These are phyloP conservation scores for Anthracocystis walkeri DNA, from an alignment of 1,284 basidiomycete genomes.

Conservation along the genomic window DNA sequence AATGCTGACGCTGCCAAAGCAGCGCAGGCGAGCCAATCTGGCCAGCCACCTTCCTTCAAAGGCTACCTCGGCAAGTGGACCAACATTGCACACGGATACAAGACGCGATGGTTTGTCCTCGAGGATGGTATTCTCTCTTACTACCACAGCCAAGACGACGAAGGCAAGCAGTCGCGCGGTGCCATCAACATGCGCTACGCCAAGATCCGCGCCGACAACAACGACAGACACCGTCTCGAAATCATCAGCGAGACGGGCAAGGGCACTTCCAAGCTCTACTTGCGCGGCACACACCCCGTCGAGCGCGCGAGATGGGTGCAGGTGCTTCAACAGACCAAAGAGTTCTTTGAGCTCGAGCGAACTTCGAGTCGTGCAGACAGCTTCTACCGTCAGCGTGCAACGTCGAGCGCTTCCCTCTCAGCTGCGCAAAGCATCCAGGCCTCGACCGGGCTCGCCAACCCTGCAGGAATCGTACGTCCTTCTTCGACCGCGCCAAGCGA, in stretches of 20 bases:
- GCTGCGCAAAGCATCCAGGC: slow-evolving; percentile 2
- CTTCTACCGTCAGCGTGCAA: slow-evolving; percentile 38
- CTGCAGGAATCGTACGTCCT: slow-evolving; percentile 40
- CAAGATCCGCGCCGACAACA: slow-evolving; percentile 68
- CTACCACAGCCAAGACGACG: slow-evolving; percentile 91
- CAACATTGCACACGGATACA: slow-evolving; percentile 90
- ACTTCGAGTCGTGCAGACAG: slow-evolving; percentile 47
- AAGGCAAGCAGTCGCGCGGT: slow-evolving; percentile 85
- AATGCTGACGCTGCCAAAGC: slow-evolving; percentile 71
- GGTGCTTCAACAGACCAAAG: slow-evolving; percentile 63
- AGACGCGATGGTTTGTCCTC: slow-evolving; percentile 93
- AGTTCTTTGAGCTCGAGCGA: slow-evolving; percentile 57
- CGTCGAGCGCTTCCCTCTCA: slow-evolving; percentile 39
- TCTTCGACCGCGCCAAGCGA: slow-evolving; percentile 42
- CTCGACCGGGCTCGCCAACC: slow-evolving; percentile 24
- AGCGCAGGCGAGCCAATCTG: slow-evolving; percentile 68
- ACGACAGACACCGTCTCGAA: slow-evolving; percentile 83
- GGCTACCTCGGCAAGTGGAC: slow-evolving; percentile 80
- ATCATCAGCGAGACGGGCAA: slow-evolving; percentile 75
- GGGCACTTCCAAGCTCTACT: slow-evolving; percentile 82
- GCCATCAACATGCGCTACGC: slow-evolving; percentile 89
- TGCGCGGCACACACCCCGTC: slow-evolving; percentile 80
- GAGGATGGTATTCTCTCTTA: slow-evolving; percentile 81
- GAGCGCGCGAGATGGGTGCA: slow-evolving; percentile 67
- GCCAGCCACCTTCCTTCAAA: slow-evolving; percentile 63